Evolutionary conservation across 1,284 basidiomycete genomes (phyloP), one percentile per base, ranked within the genome.

Genomic region (Inonotus hispidus): DNA sequence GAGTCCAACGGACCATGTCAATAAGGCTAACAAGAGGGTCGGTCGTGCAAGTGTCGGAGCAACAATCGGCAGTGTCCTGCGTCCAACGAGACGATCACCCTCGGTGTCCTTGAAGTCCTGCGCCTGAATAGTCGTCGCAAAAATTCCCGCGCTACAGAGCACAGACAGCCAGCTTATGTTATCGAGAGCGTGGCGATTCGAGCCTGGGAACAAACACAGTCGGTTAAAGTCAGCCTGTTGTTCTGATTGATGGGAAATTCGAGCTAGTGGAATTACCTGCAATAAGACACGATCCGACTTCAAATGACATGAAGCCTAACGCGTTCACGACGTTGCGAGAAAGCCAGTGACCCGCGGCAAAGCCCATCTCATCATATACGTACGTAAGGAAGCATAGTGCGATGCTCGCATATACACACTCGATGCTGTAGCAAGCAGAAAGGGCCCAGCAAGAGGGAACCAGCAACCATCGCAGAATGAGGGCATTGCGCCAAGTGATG

Each of bases 81-180:
- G 69, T 11, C 77, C 76, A 23, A 70, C 68, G 5, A 53, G 64
- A 6, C 62, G 64, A 63, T 79, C 78, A 4, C 78, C 78, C 8
- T 68, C 70, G 4, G 71, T 69, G 58, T 79, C 78, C 27, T 71
- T 70, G 65, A 77, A 79, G 58, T 79, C 78, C 65, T 78, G 75
- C 0, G 72, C 70, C 3, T 77, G 75, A 13, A 76, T 72, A 5
- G 76, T 77, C 2, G 74, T 70, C 47, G 70, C 66, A 58, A 74
- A 68, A 39, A 76, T 66, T 3, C 70, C 60, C 1, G 66, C 70
- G 60, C 68, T 73, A 19, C 71, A 62, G 13, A 60, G 25, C 23
- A 72, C 66, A n/a, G 72, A 65, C 7, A 66, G 39, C 7, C 65
- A 39, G 10, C 68, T 63, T 14, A 60, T 66, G 2, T 60, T 32